phyloP scores from a whole-genome alignment of 768 basidiomycete genomes.

The Xerocomellus chrysenteron region DNA sequence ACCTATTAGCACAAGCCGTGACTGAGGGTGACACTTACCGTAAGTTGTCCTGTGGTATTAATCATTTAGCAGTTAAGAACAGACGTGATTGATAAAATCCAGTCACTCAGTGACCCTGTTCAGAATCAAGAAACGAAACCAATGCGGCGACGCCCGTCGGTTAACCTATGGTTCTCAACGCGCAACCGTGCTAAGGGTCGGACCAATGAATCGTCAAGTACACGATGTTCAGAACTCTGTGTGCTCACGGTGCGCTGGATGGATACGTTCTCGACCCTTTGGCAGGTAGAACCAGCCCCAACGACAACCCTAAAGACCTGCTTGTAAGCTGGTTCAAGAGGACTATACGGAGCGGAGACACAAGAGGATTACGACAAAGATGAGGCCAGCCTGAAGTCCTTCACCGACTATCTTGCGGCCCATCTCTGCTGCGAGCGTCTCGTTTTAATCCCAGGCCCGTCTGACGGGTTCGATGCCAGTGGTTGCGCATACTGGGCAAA shows the following conservation, averaged over 20 bases:
- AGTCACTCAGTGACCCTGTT: no score
- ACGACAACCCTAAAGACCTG: neutral
- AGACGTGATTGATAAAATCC: neutral
- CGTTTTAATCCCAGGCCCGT: neutral
- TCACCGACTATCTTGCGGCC: neutral
- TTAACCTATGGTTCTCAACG: conserved; percentile 1
- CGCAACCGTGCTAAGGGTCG: neutral
- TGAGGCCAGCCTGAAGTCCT: neutral
- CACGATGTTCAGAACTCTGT: neutral
- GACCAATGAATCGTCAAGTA: neutral
- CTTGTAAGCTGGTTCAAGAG: conserved; percentile 2
- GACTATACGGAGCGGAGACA: neutral
- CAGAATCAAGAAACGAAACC: neutral
- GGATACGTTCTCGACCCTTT: neutral
- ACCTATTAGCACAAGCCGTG: neutral
- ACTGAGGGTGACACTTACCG: neutral
- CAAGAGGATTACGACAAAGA: neutral
- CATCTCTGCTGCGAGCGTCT: conserved; percentile 1
- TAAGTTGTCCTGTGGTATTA: neutral
- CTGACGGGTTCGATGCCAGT: conserved; percentile 1
- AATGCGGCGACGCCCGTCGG: neutral
- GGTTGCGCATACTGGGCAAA: conserved; percentile 1
- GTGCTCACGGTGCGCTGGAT: neutral
- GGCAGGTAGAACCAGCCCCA: neutral
- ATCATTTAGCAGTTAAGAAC: neutral